These are phyloP conservation scores for Balakata baccata DNA, from an alignment of 345 rosid species.

Conservation along the genomic window DNA sequence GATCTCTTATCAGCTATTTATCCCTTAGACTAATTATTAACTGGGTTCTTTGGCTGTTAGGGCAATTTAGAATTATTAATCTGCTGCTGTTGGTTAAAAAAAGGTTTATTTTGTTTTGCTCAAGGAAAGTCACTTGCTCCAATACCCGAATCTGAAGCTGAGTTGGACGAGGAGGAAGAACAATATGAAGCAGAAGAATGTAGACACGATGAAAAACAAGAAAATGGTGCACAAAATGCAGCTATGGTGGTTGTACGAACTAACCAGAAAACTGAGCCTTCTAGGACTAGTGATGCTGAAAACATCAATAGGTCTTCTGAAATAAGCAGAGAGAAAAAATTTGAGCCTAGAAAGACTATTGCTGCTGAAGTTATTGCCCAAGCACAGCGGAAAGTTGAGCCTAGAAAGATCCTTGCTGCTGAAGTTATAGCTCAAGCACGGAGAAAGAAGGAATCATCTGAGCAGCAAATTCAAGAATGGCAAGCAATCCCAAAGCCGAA, in stretches of 20 bases:
- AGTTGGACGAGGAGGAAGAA: conserved; percentile 74
- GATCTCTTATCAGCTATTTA: neutral
- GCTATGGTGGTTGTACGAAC: conserved; percentile 16
- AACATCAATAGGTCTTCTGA: conserved; percentile 29
- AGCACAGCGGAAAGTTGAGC: conserved; percentile 31
- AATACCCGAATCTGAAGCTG: conserved; percentile 85
- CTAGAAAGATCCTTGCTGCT: conserved; percentile 18
- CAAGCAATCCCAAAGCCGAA: conserved; percentile 93
- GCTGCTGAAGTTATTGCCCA: conserved; percentile 35
- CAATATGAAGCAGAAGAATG: conserved; percentile 19
- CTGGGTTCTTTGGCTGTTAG: neutral
- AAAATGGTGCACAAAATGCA: conserved; percentile 23
- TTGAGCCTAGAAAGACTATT: conserved; percentile 24
- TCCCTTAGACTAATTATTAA: neutral
- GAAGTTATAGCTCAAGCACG: conserved; percentile 31
- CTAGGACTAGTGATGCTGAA: conserved; percentile 23
- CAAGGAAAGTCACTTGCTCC: conserved; percentile 94
- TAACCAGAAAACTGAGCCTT: conserved; percentile 25
- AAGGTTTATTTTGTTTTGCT: conserved; percentile 37
- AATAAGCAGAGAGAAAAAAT: conserved; percentile 13
- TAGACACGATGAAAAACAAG: conserved; percentile 16
- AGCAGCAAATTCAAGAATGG: conserved; percentile 60
- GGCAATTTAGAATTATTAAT: neutral
- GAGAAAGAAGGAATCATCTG: conserved; percentile 34
- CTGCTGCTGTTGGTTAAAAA: conserved; percentile 22